Evolutionary conservation across 1,284 basidiomycete genomes (phyloP).

Genomic region (Ceratobasidium sp.): DNA sequence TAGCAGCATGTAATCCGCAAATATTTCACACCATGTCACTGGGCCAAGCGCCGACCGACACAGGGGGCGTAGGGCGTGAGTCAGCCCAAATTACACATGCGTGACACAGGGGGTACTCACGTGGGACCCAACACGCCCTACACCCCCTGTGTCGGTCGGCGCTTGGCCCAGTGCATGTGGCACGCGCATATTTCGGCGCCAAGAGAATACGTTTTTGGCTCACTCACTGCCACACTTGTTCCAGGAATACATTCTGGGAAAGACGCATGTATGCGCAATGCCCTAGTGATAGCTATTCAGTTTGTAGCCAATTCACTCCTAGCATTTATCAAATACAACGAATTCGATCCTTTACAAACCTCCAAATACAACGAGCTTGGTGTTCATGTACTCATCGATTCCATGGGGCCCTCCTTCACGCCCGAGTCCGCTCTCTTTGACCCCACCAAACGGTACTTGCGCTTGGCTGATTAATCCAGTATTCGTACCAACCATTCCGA

Average conservation of each 20-base stretch:
- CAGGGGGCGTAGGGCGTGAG: not conserved
- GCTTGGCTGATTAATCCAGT: conserved; percentile 85
- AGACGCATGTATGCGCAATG: not conserved
- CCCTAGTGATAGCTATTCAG: no score
- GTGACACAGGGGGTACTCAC: not conserved
- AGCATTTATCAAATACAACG: not conserved
- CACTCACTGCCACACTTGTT: no score
- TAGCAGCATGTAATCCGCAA: no score
- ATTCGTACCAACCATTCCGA: conserved; percentile 95
- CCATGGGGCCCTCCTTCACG: conserved; percentile 79
- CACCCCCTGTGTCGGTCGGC: not conserved
- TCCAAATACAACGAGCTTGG: conserved; percentile 82
- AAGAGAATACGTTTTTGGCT: no score
- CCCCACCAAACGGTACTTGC: conserved; percentile 91
- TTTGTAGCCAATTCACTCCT: not conserved
- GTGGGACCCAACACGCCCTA: not conserved
- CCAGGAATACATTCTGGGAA: no score
- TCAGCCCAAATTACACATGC: not conserved
- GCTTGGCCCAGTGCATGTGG: not conserved
- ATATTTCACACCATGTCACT: not conserved
- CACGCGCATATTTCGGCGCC: not conserved
- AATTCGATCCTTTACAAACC: conserved; percentile 56
- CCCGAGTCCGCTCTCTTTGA: conserved; percentile 69
- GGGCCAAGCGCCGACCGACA: not conserved
- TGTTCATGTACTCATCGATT: conserved; percentile 85